phyloP scores from a whole-genome alignment of 306 rosid species.

The Fagus crenata region DNA sequence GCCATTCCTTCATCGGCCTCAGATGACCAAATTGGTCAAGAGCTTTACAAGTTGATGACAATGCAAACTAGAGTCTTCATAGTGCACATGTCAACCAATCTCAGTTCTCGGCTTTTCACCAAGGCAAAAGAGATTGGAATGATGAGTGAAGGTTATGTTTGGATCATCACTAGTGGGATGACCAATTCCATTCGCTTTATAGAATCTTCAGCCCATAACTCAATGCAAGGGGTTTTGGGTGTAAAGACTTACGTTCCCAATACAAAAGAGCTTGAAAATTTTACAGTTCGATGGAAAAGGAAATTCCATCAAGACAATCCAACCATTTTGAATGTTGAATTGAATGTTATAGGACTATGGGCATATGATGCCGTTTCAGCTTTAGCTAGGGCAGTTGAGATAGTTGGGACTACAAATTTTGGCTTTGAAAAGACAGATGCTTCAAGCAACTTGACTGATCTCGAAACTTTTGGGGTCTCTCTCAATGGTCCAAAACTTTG shows the following conservation, averaged over 20 bases:
- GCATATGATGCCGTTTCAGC: conserved; percentile 65
- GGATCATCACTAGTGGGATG: conserved; percentile 51
- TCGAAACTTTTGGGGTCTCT: conserved; percentile 38
- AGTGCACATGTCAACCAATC: conserved; percentile 40
- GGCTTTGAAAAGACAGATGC: not conserved
- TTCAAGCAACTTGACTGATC: conserved; percentile 35
- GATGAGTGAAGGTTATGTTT: conserved; percentile 51
- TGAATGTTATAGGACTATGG: conserved; percentile 48
- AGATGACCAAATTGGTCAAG: conserved; percentile 31
- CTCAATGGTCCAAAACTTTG: conserved; percentile 36
- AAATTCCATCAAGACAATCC: conserved; percentile 39
- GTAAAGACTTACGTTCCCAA: conserved; percentile 40
- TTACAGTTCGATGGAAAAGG: conserved; percentile 44
- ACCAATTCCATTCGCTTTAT: conserved; percentile 20
- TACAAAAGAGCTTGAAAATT: conserved; percentile 31
- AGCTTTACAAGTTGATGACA: conserved; percentile 48
- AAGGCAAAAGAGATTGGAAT: conserved; percentile 50
- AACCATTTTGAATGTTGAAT: conserved; percentile 11
- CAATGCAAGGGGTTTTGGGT: conserved; percentile 53
- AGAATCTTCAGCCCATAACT: conserved; percentile 15
- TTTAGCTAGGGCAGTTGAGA: conserved; percentile 56
- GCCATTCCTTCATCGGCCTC: conserved; percentile 35
- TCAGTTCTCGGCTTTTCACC: conserved; percentile 41
- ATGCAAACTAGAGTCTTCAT: conserved; percentile 56
- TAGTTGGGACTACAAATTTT: conserved; percentile 20